These are phyloP conservation scores for Chlorencoelia australis DNA, from an alignment of 2,329 filamentous ascomycete species.

Conservation along the genomic window DNA sequence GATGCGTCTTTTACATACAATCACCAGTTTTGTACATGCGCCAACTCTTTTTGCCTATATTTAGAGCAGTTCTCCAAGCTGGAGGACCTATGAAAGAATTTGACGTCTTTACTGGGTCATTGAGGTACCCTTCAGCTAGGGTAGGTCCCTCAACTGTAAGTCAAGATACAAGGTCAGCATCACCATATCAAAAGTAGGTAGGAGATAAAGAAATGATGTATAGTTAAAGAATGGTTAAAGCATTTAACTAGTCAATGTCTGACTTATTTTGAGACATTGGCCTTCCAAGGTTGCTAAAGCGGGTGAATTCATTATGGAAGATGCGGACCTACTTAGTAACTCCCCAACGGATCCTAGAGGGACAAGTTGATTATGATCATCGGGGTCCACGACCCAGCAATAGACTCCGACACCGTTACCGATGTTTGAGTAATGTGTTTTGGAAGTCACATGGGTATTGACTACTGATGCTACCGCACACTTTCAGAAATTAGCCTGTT, in stretches of 20 bases:
- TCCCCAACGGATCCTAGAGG: constrained; percentile 29
- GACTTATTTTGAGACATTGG: too few species aligned
- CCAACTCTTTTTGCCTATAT: too few species aligned
- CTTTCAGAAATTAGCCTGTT: too few species aligned
- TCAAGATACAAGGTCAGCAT: too few species aligned
- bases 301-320: too few species aligned
- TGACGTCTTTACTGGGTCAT: constrained; percentile 28
- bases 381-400: constrained; percentile 32
- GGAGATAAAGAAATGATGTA: too few species aligned
- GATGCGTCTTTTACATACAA: too few species aligned
- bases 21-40: not conserved
- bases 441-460: not conserved
- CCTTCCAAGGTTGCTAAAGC: too few species aligned
- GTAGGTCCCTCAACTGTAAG: constrained; percentile 30
- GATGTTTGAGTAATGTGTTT: not conserved
- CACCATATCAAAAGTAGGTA: too few species aligned
- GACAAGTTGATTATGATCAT: constrained; percentile 27
- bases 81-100: constrained; percentile 28
- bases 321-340: constrained; percentile 16
- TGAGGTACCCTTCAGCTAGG: constrained; percentile 31
- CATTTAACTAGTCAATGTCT: too few species aligned
- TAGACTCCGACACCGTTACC: not conserved
- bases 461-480: not conserved
- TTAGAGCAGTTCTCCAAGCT: constrained; percentile 19
- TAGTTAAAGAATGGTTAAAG: too few species aligned